Conservation (phyloP, 805 yeast species). For the Zygosaccharomyces siamensis region DNA sequence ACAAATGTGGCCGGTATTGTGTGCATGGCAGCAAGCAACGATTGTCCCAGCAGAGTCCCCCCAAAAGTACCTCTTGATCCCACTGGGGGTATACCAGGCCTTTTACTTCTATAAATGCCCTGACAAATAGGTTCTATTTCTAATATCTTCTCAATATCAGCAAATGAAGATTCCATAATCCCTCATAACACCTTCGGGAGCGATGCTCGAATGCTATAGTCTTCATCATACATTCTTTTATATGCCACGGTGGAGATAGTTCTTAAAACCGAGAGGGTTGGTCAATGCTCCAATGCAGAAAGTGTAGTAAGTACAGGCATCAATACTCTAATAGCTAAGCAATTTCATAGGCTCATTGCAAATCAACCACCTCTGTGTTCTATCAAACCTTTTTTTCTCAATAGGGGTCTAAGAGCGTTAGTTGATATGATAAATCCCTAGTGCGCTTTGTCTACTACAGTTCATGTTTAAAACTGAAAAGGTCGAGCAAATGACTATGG, state of each 20-base stretch:
- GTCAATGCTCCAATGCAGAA: not conserved
- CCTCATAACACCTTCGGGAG: not conserved
- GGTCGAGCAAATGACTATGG: not conserved
- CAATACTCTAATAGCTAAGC: not conserved
- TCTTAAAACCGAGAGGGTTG: not conserved
- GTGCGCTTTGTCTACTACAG: not conserved
- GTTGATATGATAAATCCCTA: not conserved
- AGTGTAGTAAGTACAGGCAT: not conserved
- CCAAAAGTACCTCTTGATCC: conserved; percentile 68
- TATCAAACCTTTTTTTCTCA: no score
- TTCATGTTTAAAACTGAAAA: not conserved
- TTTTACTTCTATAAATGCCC: conserved; percentile 22
- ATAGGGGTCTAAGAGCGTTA: not conserved
- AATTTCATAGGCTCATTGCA: no score
- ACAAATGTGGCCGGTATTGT: conserved; percentile 43
- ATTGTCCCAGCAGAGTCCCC: conserved; percentile 63
- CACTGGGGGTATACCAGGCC: conserved; percentile 37
- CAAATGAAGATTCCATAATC: conserved; percentile 7
- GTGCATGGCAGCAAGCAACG: conserved; percentile 54
- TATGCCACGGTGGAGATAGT: not conserved
- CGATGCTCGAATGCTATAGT: not conserved
- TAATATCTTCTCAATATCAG: conserved; percentile 20
- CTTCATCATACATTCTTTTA: not conserved
- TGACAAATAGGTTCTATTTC: conserved; percentile 19
- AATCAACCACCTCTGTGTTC: no score